Evolutionary conservation across 495 filamentous ascomycete genomes (phyloP), one percentile per base, ranked within the genome.

Genomic region (Recurvomyces mirabilis): DNA sequence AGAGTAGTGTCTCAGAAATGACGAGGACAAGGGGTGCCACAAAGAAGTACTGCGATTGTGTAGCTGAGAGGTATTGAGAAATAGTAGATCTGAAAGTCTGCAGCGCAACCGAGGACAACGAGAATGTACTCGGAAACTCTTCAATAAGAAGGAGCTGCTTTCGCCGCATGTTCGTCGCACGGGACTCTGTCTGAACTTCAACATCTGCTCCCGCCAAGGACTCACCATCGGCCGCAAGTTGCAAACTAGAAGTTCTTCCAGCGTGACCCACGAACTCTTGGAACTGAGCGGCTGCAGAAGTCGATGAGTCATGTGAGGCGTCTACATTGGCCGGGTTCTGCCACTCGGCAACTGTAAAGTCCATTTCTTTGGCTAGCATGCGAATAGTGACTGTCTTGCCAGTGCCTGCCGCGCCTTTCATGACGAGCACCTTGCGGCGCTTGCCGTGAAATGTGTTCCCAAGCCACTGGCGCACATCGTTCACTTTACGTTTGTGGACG

Each of bases 401-500:
- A 19, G 80, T 78, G 10, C 93, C 93, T 15, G 93, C 87, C n/a
- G 85, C 77, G 12, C 93, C 93, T 57, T 85, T 93, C 11, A 99
- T 64, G 25, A 96, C 67, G 30, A 96, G 71, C 28, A 95, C 57
- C 58, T 79, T 73, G 69, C 65, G 65, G 30, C 54, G 46, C 38
- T 68, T 69, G 5, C 86, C 82, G 26, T 65, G 55, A 40, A 89
- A 74, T 0, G 82, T 82, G 49, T 75, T 71, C 37, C 79, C 73
- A 31, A 99, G 62, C 91, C 93, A 96, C 25, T 56, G 68, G 35
- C 74, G 71, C 14, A 96, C 87, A 63, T 95, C 88, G 13, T 72
- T 64, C 17, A 96, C 87, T 63, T 99, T 99, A 55, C 71, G 84
- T 64, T 87, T 94, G 58, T 99, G 85, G 25, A 96, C 87, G 0